Evolutionary conservation across 768 basidiomycete species (phyloP), one percentile per base, ranked within the genome.

Genomic region (Filobasidium wieringae): DNA sequence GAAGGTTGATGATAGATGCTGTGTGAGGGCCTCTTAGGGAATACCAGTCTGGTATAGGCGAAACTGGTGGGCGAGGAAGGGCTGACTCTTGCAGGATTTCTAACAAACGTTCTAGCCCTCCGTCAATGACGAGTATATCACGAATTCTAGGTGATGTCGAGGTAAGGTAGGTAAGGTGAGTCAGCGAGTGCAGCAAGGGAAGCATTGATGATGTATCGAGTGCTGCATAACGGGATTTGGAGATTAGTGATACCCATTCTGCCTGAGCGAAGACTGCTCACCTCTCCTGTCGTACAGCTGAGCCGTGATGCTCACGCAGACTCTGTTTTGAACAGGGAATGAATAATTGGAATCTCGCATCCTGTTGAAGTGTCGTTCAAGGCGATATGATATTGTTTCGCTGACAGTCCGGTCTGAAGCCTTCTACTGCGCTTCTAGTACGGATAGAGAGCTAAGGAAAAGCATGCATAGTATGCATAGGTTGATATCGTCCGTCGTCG

Each of bases 61-160:
- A 37, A 24, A 53, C 53, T 2, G 51, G 26, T 22, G 66, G 62
- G 27, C 66, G 60, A 7, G 72, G 73, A 15, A 72, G 52, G 24
- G 66, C 59, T 31, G 71, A 71, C 29, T 91, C 87, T 67, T 86
- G 86, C 9, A 93, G 79, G 62, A 99, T 88, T 57, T 87, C 82
- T 14, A 97, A 87, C 30, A 99, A 84, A 14, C 93, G 85, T 70
- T 99, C 95, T 17, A 99, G 82, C 1, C 95, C 95, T 47, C 95
- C 95, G 68, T 97, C 93, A 80, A 87, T 84, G 29, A 91, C 93
- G 81, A 99, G 87, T 66, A 95, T 96, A 76, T 99, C 95, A 58
- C 93, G 85, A 76, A 99, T 97, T 55, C 91, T 84, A 1, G 95
- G 92, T 0, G 92, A 95, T 6, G 95, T 96, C 0, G 89, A 90